These are phyloP conservation scores for Athelia psychrophila DNA, from an alignment of 1,284 basidiomycete species.

Conservation along the genomic window DNA sequence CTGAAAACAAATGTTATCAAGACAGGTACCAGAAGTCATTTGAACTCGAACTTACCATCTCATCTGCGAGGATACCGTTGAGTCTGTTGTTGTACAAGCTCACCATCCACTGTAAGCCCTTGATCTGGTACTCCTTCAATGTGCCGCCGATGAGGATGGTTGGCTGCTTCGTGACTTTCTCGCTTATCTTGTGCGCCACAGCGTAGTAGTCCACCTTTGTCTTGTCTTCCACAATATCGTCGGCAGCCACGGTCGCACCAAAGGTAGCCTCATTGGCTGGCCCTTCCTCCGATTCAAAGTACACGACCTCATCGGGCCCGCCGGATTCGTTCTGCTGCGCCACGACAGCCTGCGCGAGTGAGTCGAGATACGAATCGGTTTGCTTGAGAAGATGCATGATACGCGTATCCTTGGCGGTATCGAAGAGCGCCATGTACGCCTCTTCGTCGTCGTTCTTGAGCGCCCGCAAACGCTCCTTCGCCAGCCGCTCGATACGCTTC, in stretches of 20 bases:
- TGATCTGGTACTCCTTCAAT: slow-evolving; percentile 91
- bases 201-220: slow-evolving; percentile 95
- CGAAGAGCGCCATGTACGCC: slow-evolving; percentile 98
- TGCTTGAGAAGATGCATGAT: slow-evolving; percentile 96
- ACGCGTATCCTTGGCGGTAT: slow-evolving; percentile 98
- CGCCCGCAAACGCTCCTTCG: slow-evolving; percentile 98
- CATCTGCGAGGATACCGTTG: slow-evolving; percentile 95
- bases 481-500: slow-evolving; percentile 93
- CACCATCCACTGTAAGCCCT: slow-evolving; percentile 97
- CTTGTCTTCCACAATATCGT: slow-evolving; percentile 63
- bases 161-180: slow-evolving; percentile 87
- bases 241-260: slow-evolving; percentile 71
- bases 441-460: slow-evolving; percentile 99
- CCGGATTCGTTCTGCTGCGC: slow-evolving; percentile 83
- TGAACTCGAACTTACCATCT: slow-evolving; percentile 71
- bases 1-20: slow-evolving; percentile 36
- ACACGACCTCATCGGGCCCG: slow-evolving; percentile 24
- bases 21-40: not conserved
- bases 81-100: slow-evolving; percentile 98
- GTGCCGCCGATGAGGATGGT: slow-evolving; percentile 79
- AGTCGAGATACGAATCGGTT: slow-evolving; percentile 95
- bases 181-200: slow-evolving; percentile 91
- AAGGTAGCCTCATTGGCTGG: slow-evolving; percentile 88
- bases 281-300: slow-evolving; percentile 61
- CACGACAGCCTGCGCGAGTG: slow-evolving; percentile 91